Evolutionary conservation across 2,329 filamentous ascomycete species (phyloP).

Genomic region (Aureobasidium leucospermi): DNA sequence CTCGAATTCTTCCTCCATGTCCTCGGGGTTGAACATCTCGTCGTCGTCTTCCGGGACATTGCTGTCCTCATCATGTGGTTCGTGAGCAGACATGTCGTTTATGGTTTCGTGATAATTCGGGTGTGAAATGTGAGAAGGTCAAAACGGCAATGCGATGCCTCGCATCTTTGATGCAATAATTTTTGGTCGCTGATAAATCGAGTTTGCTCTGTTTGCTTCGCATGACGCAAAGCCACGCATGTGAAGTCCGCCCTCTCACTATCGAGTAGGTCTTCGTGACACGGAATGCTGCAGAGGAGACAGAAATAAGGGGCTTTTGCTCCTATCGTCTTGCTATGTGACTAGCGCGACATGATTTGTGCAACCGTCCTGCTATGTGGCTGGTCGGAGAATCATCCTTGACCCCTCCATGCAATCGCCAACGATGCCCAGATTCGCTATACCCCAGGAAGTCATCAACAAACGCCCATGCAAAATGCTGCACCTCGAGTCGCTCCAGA

Average conservation of each 20-base stretch:
- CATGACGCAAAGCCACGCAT: slow-evolving; percentile 7
- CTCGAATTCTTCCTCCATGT: slow-evolving; percentile 62
- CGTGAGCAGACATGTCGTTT: slow-evolving; percentile 13
- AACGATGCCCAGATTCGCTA: background rate
- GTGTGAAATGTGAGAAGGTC: background rate
- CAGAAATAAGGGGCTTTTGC: background rate
- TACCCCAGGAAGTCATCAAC: background rate
- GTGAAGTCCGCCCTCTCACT: background rate
- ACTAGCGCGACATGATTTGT: background rate
- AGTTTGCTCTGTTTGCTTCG: slow-evolving; percentile 11
- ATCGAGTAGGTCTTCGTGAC: background rate
- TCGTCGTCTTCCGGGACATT: slow-evolving; percentile 47
- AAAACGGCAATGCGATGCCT: background rate
- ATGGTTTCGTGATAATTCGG: background rate
- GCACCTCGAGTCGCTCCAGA: background rate
- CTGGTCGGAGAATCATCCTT: background rate
- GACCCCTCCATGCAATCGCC: background rate
- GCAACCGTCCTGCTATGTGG: background rate
- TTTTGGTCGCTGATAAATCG: slow-evolving; percentile 11
- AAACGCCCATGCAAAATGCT: slow-evolving; percentile 1
- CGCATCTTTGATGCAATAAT: background rate
- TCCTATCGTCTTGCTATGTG: background rate
- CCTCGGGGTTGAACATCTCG: slow-evolving; percentile 65
- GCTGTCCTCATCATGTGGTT: slow-evolving; percentile 12
- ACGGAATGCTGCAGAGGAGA: background rate